phyloP scores from a whole-genome alignment of 768 basidiomycete species.

The Hygrophorus pudorinus region DNA sequence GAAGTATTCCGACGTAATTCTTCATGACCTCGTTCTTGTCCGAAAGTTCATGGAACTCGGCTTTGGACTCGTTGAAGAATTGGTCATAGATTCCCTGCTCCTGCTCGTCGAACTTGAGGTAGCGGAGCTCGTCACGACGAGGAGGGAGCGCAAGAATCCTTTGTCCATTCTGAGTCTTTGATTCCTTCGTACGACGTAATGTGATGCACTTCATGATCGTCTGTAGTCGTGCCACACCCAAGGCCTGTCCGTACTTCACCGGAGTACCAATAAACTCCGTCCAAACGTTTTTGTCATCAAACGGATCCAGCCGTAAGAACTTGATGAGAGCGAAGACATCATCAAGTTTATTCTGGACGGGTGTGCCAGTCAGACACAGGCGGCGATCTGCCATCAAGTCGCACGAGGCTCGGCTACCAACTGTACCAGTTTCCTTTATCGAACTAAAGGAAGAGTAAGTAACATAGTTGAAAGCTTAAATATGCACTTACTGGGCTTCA shows the following conservation, averaged over 20 bases:
- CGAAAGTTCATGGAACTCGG: slow-evolving; percentile 81
- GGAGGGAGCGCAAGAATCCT: slow-evolving; percentile 83
- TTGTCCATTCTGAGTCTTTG: slow-evolving; percentile 69
- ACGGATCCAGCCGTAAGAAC: slow-evolving; percentile 84
- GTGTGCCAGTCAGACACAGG: slow-evolving; percentile 93
- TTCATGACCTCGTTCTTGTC: slow-evolving; percentile 92
- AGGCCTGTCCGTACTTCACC: slow-evolving; percentile 82
- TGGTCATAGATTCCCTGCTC: slow-evolving; percentile 84
- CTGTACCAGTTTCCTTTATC: slow-evolving; percentile 93
- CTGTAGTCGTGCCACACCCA: slow-evolving; percentile 90
- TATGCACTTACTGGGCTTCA: slow-evolving; percentile 77
- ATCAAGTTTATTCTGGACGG: slow-evolving; percentile 98
- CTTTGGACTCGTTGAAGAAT: slow-evolving; percentile 84
- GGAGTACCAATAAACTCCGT: slow-evolving; percentile 88
- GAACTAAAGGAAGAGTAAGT: slow-evolving; percentile 41
- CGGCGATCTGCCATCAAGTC: slow-evolving; percentile 91
- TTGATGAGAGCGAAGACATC: slow-evolving; percentile 97
- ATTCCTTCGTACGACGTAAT: slow-evolving; percentile 92
- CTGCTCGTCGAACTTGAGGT: slow-evolving; percentile 71
- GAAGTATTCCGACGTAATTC: slow-evolving; percentile 95
- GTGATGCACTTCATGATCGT: slow-evolving; percentile 97
- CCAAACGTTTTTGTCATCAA: slow-evolving; percentile 91
- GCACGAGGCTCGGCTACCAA: slow-evolving; percentile 91
- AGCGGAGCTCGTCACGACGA: slow-evolving; percentile 79
- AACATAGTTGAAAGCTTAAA: background rate